Evolutionary conservation across 192 early-diverging fungal species (phyloP).

Genomic region (Coemansia sp.): DNA sequence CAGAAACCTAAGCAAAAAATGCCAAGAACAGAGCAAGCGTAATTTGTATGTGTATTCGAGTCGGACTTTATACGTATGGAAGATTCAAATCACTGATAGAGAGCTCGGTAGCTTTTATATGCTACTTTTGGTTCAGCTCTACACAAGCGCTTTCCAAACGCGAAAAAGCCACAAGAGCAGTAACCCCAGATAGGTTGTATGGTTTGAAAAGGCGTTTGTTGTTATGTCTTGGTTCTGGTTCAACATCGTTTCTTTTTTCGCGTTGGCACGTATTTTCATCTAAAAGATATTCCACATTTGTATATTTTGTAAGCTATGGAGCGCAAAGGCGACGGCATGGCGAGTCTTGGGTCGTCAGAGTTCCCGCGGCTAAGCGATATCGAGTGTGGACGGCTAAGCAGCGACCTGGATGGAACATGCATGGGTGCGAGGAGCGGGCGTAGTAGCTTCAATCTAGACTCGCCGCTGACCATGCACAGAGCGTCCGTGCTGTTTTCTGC

Average conservation of each 20-base stretch:
- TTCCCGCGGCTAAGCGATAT: slow-evolving; percentile 5
- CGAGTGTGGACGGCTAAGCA: not conserved
- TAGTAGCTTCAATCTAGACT: not conserved
- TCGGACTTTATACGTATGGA: too few relatives aligned
- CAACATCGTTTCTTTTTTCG: not conserved
- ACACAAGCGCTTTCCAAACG: too few relatives aligned
- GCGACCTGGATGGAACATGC: not conserved
- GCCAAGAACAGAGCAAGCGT: too few relatives aligned
- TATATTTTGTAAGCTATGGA: not conserved
- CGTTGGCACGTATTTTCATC: not conserved
- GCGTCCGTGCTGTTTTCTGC: not conserved
- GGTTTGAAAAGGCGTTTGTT: too few relatives aligned
- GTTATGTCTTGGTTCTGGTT: not conserved
- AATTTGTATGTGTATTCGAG: too few relatives aligned
- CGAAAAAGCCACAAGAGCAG: too few relatives aligned
- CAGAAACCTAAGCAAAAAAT: too few relatives aligned
- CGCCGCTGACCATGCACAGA: slow-evolving; percentile 4
- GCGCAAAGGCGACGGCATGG: not conserved
- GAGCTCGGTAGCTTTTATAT: too few relatives aligned
- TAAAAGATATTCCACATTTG: not conserved
- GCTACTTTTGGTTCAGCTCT: too few relatives aligned
- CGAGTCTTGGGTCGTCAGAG: not conserved
- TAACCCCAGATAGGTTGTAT: too few relatives aligned
- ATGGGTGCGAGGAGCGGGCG: slow-evolving; percentile 3
- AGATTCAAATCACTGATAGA: too few relatives aligned